phyloP scores from a whole-genome alignment of 2,329 filamentous ascomycete species.

The Penicillium brevicompactum region DNA sequence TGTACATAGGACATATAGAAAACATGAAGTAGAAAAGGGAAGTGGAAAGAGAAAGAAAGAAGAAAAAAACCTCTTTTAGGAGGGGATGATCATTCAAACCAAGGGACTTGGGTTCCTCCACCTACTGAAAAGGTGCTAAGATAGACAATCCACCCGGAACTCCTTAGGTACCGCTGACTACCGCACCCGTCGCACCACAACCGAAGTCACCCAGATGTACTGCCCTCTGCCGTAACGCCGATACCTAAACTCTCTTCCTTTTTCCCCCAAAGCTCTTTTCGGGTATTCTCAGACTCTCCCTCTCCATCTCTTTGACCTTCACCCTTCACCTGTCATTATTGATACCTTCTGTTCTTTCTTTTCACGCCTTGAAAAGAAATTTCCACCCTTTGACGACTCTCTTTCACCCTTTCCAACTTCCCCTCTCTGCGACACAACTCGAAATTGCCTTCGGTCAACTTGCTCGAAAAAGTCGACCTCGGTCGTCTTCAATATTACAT shows the following conservation, averaged over 20 bases:
- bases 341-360: conserved; percentile 8
- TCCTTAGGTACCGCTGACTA: conserved; percentile 3
- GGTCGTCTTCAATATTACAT: conserved; percentile 12
- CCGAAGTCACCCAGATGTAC: conserved; percentile 7
- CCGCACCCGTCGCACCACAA: conserved; percentile 3
- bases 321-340: conserved; percentile 4
- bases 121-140: conserved; percentile 23
- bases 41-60: neutral
- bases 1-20: too few relatives aligned
- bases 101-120: conserved; percentile 20
- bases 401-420: neutral
- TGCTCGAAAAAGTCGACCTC: conserved; percentile 5
- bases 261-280: conserved; percentile 13
- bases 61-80: neutral
- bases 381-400: neutral
- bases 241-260: conserved; percentile 14
- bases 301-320: conserved; percentile 9
- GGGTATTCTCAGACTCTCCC: neutral
- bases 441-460: conserved; percentile 2
- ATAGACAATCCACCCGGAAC: conserved; percentile 16
- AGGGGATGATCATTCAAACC: conserved; percentile 18
- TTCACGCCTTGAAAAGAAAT: neutral
- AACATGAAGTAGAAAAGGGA: neutral
- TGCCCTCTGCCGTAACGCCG: conserved; percentile 13
- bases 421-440: conserved; percentile 6